Evolutionary conservation across 139 green algal genomes (phyloP), one percentile per base, ranked within the genome.

Genomic region (Chlorella ohadii): DNA sequence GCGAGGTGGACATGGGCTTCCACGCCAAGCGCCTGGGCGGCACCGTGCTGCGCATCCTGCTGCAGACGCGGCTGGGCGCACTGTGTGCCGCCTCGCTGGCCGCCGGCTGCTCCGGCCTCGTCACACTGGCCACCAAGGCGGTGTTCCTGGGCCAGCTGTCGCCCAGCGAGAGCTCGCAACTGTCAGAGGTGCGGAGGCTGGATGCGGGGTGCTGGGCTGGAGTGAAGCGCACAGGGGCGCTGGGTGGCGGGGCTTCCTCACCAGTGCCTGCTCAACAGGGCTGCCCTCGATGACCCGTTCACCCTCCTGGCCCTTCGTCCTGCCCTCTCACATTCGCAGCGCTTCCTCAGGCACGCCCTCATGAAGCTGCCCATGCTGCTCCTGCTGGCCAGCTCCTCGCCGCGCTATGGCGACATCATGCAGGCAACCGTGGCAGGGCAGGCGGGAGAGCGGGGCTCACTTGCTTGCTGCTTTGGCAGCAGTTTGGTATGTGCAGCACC

Each of bases 111-210:
- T 72, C 70, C 2, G 82, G 72, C 2, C 34, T 56, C 13, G 22
- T 59, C 31, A 47, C 59, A 4, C 63, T 86, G 59, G 72, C 51
- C 20, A 86, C 72, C 39, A 86, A 86, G 72, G 59, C 59, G 0
- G 20, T 86, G 12, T 86, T 86, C 31, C 72, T 86, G 57, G 82
- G 82, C 7, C 38, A 44, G 72, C 72, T 86, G 63, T 79, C 51
- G 22, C 38, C 68, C 9, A 68, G 16, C 12, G 84, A 88, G 55
- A 86, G 28, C 3, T 38, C 47, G 0, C 70, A 80, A 27, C 84
- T 88, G 63, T 57, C 65, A 28, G 84, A 88, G 51, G 56, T 75
- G 36, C 33, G 66, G 12, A 2, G 51, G 51, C 44, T 51, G 44
- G 44, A 51, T 51, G 44, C 9, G 44, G 9, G 9, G 9, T 9